A percentile compares a stretch with the other conserved stretches of the same genome.
Evolutionary conservation across 2,329 filamentous ascomycete genomes (phyloP).

Genomic region (Xylariaceae sp.): DNA sequence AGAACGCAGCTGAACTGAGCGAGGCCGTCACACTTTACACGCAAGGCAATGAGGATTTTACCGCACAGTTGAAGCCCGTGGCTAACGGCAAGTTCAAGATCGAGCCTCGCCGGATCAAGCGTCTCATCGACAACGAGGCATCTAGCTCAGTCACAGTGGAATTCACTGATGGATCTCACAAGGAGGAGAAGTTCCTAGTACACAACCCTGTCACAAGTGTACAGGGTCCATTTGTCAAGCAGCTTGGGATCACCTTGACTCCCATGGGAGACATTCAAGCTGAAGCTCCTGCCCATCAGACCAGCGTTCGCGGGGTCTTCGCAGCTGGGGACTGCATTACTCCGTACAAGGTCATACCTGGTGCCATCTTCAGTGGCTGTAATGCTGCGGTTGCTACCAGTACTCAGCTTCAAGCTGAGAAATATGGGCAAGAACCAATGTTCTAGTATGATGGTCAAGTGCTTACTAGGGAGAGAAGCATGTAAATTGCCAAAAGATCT

Average conservation of each 20-base stretch:
- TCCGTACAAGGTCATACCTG: constrained; percentile 30
- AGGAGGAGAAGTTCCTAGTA: constrained; percentile 34
- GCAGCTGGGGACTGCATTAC: constrained; percentile 36
- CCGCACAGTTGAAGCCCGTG: constrained; percentile 13
- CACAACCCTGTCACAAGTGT: constrained; percentile 30
- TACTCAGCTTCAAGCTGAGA: constrained; percentile 33
- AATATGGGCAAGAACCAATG: constrained; percentile 25
- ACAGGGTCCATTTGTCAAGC: constrained; percentile 27
- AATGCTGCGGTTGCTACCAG: constrained; percentile 31
- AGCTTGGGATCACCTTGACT: constrained; percentile 29
- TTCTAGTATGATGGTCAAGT: too few relatives aligned
- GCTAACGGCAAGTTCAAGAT: constrained; percentile 22
- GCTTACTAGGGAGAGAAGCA: too few relatives aligned
- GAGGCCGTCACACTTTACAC: constrained; percentile 34
- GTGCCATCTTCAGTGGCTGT: constrained; percentile 31
- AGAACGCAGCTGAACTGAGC: constrained; percentile 30
- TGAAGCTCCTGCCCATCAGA: constrained; percentile 26
- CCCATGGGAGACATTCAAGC: constrained; percentile 30
- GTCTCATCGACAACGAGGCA: constrained; percentile 6
- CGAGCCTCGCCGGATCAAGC: constrained; percentile 37
- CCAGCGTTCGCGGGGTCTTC: constrained; percentile 33
- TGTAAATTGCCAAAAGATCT: too few relatives aligned
- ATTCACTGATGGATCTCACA: constrained; percentile 28
- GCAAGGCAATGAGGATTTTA: constrained; percentile 27
- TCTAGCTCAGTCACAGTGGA: constrained; percentile 27